Base-by-base conservation (phyloP, 2,329 filamentous ascomycete species). In the Geosmithia morbida region DNA sequence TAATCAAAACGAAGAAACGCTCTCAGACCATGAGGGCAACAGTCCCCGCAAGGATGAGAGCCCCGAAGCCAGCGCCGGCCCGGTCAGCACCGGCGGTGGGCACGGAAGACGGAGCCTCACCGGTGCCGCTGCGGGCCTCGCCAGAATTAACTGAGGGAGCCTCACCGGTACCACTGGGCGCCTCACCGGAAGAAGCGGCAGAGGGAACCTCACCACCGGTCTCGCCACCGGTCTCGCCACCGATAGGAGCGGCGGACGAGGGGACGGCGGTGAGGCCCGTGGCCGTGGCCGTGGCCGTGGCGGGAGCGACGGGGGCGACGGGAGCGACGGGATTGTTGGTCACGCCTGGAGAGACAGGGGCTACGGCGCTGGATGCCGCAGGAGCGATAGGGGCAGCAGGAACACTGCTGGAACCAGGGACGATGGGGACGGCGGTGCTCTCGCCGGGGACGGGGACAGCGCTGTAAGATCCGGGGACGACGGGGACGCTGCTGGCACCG, bases 41-140 rank as follows among this genome's bases (percentile, higher is more conserved):
- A 39, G 66, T 49, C 49, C 62, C 68, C 41, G 60, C 67, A 30
- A 66, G 48, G 44, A 66, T 53, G 41, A 69, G 56, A 48, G 63
- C 62, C 22, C 63, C 64, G 20, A 64, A 46, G 46, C 61, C 62
- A 26, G 61, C 54, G 46, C 61, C 62, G 29, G 61, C 54, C 54
- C 61, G 65, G 49, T 57, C 60, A 44, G 63, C 67, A 19, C 59
- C 67, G 40, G 59, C 66, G 39, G 61, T 61, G 19, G 61, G 58
- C 40, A 41, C 39, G 29, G n/a, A n/a, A n/a, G n/a, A n/a, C n/a
- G n/a, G n/a, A n/a, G n/a, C n/a, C n/a, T n/a, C n/a, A n/a, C n/a
- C n/a, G n/a, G n/a, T n/a, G n/a, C 11, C 11, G 29, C 29, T 30
- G 29, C 7, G 6, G 29, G 29, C 29, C 29, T 30, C 29, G 29